Base-by-base conservation (phyloP, 75 land plant species). In the Pinus albicaulis region DNA sequence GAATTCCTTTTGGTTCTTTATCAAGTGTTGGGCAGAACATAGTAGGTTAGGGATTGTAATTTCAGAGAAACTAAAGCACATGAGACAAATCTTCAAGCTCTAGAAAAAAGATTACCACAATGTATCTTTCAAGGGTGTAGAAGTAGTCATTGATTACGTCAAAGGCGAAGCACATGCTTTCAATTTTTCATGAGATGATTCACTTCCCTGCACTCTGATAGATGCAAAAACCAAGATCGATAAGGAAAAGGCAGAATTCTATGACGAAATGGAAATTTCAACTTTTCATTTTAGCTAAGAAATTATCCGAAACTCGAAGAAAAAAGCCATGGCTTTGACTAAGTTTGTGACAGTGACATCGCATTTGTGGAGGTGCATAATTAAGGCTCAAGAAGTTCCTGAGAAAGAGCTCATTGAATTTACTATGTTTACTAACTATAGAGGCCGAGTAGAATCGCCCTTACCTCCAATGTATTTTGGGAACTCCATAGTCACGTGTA, bases 1-100 rank as follows among this genome's bases (percentile, higher is more conserved):
- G 13, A 73, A 80, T 24, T 86, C 85, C 26, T 73, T 76, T 38
- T 79, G 61, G 78, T 69, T 82, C 15, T 88, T 91, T 82, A 77
- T 88, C 84, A 83, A 78, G 36, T 75, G 86, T 0, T 91, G 92
- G 92, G 82, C 84, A 12, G 79, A 80, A 3, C 14, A 76, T 23
- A 69, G 57, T 56, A 59, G 74, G 5, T 75, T 77, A 23, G 59
- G 61, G 38, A 2, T 36, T 36, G 3, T 36, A 36, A 2, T 36
- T 36, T 36, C 38, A 36, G 38, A 36, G 38, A 36, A 36, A 3
- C 38, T 3, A 36, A 36, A 36, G 38, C 38, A 36, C 38, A 36
- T 36, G 38, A 36, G 3, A 36, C 38, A 36, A 36, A 36, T 36
- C 1, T 36, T 36, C 38, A 36, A 36, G 38, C 38, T 36, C 38